Evolutionary conservation across 805 yeast genomes (phyloP), one percentile per base, ranked within the genome.

Genomic region (Teunomyces aglyptinius): DNA sequence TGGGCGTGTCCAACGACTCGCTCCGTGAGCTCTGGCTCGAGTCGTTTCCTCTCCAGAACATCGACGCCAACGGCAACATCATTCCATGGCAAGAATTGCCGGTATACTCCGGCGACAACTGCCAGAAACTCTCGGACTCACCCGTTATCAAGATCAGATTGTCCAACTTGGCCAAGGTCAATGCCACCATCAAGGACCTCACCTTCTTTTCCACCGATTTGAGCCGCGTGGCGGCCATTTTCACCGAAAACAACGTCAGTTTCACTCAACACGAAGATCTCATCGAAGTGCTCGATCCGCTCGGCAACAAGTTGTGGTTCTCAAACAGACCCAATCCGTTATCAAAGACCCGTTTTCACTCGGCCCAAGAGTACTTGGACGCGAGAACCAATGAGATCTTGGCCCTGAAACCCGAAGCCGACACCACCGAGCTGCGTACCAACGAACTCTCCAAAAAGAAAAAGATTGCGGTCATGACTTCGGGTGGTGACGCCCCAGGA

Each of bases 401-500:
- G 49, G 44, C 49, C 15, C 13, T 20, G 15, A n/a, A 32, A 41
- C 26, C 41, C 16, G 26, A n/a, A 20, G 40, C 13, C 13, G 24
- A 11, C 24, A 22, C 29, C 22, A 19, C 31, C 7, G 46, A 32
- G 12, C 42, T 39, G 33, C 28, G 32, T 8, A 35, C 20, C 3
- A 13, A 19, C 4, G 32, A 41, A 12, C n/a, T 22, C 18, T 36
- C 36, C 19, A 29, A 51, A 53, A 63, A 59, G 68, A 76, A 65
- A 73, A 83, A 64, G 52, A 82, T 85, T 49, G 91, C 84, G 1
- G 86, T 85, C 12, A 84, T 85, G 89, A 85, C 90, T 0, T 83
- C 89, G 1, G 91, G 91, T 49, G 91, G 91, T 56, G 91, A 85
- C 59, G 84, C 89, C 24, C 91, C 86, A 6, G 91, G 91, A 53